Percentiles rank a stretch among this genome's conserved stretches.
Conservation (phyloP, 2,329 filamentous ascomycete species). For the Paecilomyces fulvus region DNA sequence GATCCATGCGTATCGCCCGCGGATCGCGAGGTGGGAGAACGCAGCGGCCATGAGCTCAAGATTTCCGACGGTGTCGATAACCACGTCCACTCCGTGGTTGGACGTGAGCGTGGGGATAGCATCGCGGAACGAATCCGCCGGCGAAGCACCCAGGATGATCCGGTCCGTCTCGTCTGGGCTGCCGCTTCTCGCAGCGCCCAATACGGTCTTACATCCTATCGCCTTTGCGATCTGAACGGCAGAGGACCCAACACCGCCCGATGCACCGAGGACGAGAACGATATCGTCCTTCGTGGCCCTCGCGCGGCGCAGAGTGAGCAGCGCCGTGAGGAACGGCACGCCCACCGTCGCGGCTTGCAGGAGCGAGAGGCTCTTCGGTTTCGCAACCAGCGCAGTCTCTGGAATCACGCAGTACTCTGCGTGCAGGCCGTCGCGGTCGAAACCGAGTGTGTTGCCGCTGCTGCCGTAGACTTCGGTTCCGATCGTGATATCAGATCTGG, state of each 20-base stretch:
- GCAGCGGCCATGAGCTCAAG: conserved; percentile 14
- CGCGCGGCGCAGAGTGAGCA: conserved; percentile 13
- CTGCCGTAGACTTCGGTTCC: conserved; percentile 23
- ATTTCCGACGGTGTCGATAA: conserved; percentile 22
- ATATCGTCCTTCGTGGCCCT: conserved; percentile 13
- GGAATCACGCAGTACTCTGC: conserved; percentile 18
- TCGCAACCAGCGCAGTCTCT: conserved; percentile 10
- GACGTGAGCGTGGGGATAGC: conserved; percentile 4
- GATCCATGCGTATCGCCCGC: conserved; percentile 13
- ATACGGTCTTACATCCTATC: conserved; percentile 16
- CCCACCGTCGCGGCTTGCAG: conserved; percentile 20
- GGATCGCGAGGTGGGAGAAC: conserved; percentile 13
- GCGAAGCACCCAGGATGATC: not conserved
- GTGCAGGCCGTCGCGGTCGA: conserved; percentile 17
- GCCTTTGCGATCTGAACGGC: conserved; percentile 15
- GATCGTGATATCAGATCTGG: conserved; percentile 7
- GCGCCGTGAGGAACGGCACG: conserved; percentile 18
- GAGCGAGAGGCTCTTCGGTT: conserved; percentile 12
- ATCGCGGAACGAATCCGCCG: not conserved
- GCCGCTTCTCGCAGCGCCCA: conserved; percentile 14
- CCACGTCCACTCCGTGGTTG: conserved; percentile 11
- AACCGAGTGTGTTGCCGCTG: conserved; percentile 16
- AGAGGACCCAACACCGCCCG: conserved; percentile 19
- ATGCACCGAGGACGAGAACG: conserved; percentile 21
- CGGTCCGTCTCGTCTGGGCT: not conserved